phyloP scores from a whole-genome alignment of 495 filamentous ascomycete species.

The Neurospora intermedia region DNA sequence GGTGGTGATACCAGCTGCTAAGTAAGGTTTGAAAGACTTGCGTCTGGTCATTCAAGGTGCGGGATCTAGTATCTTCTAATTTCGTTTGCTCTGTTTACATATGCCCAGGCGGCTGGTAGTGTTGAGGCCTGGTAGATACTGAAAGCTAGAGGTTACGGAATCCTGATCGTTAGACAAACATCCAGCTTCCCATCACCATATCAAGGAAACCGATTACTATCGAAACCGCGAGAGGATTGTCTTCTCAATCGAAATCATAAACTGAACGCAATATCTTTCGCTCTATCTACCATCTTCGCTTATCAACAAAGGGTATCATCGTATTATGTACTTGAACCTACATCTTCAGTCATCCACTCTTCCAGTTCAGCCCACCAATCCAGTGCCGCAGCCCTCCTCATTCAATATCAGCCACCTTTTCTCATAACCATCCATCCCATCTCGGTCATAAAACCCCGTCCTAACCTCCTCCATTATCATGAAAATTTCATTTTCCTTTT shows the following conservation, averaged over 20 bases:
- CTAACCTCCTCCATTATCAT: not conserved
- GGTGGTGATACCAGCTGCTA: not conserved
- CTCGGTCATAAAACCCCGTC: not conserved
- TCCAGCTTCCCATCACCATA: not conserved
- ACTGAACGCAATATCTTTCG: not conserved
- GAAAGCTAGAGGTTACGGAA: not conserved
- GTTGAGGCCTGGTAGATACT: not conserved
- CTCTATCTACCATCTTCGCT: not conserved
- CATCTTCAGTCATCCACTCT: not conserved
- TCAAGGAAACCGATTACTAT: not conserved
- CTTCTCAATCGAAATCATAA: not conserved
- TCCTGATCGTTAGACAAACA: not conserved
- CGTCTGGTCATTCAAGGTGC: not conserved
- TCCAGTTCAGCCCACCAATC: not conserved
- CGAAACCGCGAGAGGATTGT: not conserved
- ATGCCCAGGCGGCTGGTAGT: accelerated
- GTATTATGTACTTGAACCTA: not conserved
- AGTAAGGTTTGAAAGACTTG: too few species aligned
- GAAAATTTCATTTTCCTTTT: not conserved
- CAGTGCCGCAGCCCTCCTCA: not conserved
- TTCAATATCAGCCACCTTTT: not conserved
- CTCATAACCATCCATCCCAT: not conserved
- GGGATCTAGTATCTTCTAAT: not conserved
- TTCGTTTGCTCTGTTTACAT: not conserved
- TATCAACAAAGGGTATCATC: not conserved